Evolutionary conservation across 1,284 basidiomycete species (phyloP), one percentile per base, ranked within the genome.

Genomic region (Ustilago trichophora): DNA sequence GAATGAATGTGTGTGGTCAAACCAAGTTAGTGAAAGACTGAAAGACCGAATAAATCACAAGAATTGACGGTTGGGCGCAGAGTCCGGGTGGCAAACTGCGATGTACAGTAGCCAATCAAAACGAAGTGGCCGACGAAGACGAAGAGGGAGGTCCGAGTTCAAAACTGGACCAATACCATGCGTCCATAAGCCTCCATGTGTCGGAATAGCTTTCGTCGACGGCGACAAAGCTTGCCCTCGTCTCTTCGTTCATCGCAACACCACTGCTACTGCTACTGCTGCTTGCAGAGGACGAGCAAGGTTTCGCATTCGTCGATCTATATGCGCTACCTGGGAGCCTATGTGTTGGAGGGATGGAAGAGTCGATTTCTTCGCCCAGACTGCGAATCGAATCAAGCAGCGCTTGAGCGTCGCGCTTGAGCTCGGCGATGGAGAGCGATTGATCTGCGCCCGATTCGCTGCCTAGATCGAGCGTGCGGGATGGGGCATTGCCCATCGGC

Each of bases 151-250:
- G 44, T 0, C 37, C 51, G 13, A 60, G 22, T n/a, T 67, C 40
- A 18, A 67, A 60, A 22, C 29, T 22, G 11, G 52, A 48, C 64
- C 64, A 67, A 36, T 60, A 67, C 64, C 64, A 67, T 8, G 34
- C 18, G 26, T 67, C 64, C 43, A 67, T 57, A 9, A 55, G 16
- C 6, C 48, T 24, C 64, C 64, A 67, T 11, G 53, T 21, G 22
- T 67, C 47, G 7, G 48, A 27, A 34, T 60, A 67, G 19, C 40
- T 45, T 26, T 45, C 26, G 33, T 65, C 62, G 31, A 57, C 50
- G 3, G 49, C 41, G 1, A 58, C 55, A 27, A 58, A 65, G 13
- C 8, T 29, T 13, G 27, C 13, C 27, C 7, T 13, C 15, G 53
- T 44, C 11, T 38, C 31, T 11, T 38, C 47, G 18, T 12, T 24